These are phyloP conservation scores for Russula sp. DNA, from an alignment of 768 basidiomycete genomes.

Conservation along the genomic window DNA sequence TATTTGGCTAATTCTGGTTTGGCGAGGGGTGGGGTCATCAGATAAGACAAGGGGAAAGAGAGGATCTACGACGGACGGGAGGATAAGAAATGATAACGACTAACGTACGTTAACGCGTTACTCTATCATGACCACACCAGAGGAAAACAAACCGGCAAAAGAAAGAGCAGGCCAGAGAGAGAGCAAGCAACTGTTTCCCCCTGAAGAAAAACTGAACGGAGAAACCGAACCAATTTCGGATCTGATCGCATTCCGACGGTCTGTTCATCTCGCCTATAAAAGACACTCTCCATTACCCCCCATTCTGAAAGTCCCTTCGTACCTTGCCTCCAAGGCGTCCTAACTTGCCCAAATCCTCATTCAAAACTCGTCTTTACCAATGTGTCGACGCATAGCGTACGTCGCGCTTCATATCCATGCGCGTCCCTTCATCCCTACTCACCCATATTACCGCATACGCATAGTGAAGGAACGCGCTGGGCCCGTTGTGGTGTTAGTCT, in stretches of 20 bases:
- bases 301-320: slow-evolving; percentile 2
- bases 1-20: background rate
- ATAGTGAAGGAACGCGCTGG: slow-evolving; percentile 77
- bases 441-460: slow-evolving; percentile 7
- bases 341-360: background rate
- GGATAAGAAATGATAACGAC: background rate
- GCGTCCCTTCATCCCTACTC: slow-evolving; percentile 25
- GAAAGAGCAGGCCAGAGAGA: no score
- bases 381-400: slow-evolving; percentile 79
- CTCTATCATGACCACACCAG: background rate
- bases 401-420: slow-evolving; percentile 35
- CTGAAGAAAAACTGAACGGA: slow-evolving; percentile 5
- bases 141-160: background rate
- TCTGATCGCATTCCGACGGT: slow-evolving; percentile 13
- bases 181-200: background rate
- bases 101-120: background rate
- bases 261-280: slow-evolving; percentile 18
- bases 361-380: slow-evolving; percentile 33
- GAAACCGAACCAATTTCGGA: slow-evolving; percentile 24
- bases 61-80: background rate
- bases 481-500: slow-evolving; percentile 58
- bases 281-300: slow-evolving; percentile 11
- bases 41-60: slow-evolving; percentile 11
- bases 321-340: slow-evolving; percentile 11
- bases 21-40: slow-evolving; percentile 4